Base-by-base conservation (phyloP, 1,139 yeast species). In the Hyphopichia khmerensis region DNA sequence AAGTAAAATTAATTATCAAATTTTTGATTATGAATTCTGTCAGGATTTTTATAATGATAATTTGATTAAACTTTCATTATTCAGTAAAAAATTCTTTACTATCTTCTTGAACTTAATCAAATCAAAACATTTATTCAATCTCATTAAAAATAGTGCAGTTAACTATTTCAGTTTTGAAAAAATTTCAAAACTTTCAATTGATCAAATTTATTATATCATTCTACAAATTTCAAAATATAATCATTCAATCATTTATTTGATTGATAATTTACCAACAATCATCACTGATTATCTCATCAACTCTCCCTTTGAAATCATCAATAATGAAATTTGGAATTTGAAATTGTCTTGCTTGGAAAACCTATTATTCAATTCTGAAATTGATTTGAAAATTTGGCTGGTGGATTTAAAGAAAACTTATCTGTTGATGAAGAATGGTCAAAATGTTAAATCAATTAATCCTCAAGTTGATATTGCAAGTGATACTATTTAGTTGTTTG, bases 401-500 rank as follows among this genome's bases (percentile, higher is more conserved):
- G 52, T 48, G 4, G 57, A 53, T 34, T 46, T 71, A 27, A 43
- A 48, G 2, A 49, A 48, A 7, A 42, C 56, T 4, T 63, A 61
- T 36, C 48, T 48, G 26, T 45, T 55, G 33, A 65, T 69, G 70
- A 58, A 56, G 37, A 56, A 60, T 47, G 75, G 75, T 1, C 57
- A 63, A 35, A 52, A 50, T 27, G 45, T 64, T 6, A 51, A 55
- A 33, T 48, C 52, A 33, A 49, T 62, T 7, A 51, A 45, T 18
- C 64, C 69, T 0, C 53, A 50, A 41, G 73, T 68, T 13, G 72
- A 59, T 32, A 51, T 67, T 3, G 44, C 51, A 39, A 68, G 66
- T 48, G 60, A 56, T 40, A 46, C 66, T 2, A 51, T 37, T 19
- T 55, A 45, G 40, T 13, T 29, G 17, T 21, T 21, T 21, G 24